phyloP scores from a whole-genome alignment of 306 rosid genomes.

The Senna siamea region DNA sequence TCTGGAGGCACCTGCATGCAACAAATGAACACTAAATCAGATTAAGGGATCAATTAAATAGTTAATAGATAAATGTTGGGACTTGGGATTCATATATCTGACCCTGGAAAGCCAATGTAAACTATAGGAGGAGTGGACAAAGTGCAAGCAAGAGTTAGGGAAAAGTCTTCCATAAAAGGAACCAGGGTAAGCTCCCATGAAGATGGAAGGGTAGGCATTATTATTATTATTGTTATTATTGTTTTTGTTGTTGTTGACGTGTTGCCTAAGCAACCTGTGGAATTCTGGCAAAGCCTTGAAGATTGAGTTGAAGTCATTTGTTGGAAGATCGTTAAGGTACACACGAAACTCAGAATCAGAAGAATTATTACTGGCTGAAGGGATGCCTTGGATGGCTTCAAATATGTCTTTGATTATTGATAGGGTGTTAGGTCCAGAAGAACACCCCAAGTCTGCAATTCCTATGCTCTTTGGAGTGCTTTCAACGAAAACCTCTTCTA shows the following conservation, averaged over 20 bases:
- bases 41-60: too few species aligned
- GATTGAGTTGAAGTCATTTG: constrained; percentile 95
- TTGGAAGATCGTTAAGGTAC: constrained; percentile 87
- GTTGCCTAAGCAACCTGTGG: constrained; percentile 52
- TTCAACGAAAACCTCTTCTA: constrained; percentile 59
- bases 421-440: constrained; percentile 85
- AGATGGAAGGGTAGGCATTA: constrained; percentile 57
- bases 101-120: constrained; percentile 96
- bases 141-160: constrained; percentile 79
- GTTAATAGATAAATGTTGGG: too few species aligned
- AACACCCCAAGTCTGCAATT: constrained; percentile 93
- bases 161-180: constrained; percentile 87
- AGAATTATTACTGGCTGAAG: too few species aligned
- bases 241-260: constrained; percentile 10
- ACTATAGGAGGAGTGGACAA: constrained; percentile 79
- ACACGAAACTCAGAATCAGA: constrained; percentile 67
- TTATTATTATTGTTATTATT: not conserved
- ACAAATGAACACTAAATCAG: too few species aligned
- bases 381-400: constrained; percentile 51
- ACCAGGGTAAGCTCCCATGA: constrained; percentile 92
- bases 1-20: constrained; percentile 72
- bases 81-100: not conserved
- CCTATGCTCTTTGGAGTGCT: constrained; percentile 75
- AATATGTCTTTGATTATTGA: constrained; percentile 79
- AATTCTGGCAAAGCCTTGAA: constrained; percentile 85